These are phyloP conservation scores for Acer negundo DNA, from an alignment of 345 rosid genomes.

Conservation along the genomic window DNA sequence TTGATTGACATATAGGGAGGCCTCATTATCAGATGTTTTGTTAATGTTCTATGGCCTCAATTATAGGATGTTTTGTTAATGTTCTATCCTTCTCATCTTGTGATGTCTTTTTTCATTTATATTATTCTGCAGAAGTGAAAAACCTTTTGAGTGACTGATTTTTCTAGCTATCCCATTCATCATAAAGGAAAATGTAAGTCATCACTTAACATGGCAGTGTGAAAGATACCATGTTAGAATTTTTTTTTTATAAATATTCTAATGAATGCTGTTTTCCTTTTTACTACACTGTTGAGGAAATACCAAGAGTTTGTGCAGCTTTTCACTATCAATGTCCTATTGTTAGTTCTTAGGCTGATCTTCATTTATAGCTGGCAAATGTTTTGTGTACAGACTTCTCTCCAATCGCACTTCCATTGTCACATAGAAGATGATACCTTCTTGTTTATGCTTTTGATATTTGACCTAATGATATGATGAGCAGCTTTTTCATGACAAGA, in stretches of 20 bases:
- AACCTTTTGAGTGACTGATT: neutral
- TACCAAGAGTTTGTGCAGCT: neutral
- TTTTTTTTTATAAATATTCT: neutral
- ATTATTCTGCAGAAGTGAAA: neutral
- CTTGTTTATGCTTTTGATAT: neutral
- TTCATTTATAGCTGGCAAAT: neutral
- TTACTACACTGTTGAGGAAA: neutral
- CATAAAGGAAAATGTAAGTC: neutral
- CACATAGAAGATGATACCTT: neutral
- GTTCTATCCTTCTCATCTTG: neutral
- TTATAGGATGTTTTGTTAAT: neutral
- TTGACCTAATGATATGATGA: neutral
- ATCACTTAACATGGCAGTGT: neutral
- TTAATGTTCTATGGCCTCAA: neutral
- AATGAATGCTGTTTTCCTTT: neutral
- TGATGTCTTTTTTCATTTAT: neutral
- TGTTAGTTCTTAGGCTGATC: neutral
- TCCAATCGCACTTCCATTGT: neutral
- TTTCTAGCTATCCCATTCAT: neutral
- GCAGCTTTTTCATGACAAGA: neutral
- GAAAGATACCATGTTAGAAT: neutral
- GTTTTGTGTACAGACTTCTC: neutral
- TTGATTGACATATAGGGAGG: neutral
- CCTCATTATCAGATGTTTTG: neutral
- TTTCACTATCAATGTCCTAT: neutral